phyloP scores from a whole-genome alignment of 352 stramenopile species.

The Pythium phragmiticola region DNA sequence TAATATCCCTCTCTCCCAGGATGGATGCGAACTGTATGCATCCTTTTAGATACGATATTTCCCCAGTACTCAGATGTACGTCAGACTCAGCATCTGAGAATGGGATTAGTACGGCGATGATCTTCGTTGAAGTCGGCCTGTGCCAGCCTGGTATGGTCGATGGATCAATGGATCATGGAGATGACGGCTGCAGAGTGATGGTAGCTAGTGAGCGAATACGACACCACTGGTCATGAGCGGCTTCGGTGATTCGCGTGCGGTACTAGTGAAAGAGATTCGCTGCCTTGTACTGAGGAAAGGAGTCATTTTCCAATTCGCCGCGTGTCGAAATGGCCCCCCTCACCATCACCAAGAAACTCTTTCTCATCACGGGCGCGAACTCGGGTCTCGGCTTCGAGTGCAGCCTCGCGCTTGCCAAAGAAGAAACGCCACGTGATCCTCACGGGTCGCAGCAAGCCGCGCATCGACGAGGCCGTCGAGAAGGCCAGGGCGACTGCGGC shows the following conservation, averaged over 20 bases:
- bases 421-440: conserved; percentile 30
- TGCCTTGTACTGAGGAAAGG: no score
- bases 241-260: no score
- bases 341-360: conserved; percentile 20
- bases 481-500: conserved; percentile 7
- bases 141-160: no score
- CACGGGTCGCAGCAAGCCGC: conserved; percentile 28
- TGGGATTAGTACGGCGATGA: not conserved
- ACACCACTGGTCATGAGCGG: no score
- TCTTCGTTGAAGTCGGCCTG: not conserved
- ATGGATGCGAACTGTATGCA: no score
- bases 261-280: no score
- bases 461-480: conserved; percentile 24
- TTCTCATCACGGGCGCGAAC: conserved; percentile 39
- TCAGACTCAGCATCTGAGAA: no score
- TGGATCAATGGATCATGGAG: no score
- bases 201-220: no score
- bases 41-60: no score
- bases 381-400: conserved; percentile 34
- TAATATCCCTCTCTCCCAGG: not conserved
- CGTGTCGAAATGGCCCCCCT: not conserved
- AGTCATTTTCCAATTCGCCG: not conserved
- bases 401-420: conserved; percentile 27
- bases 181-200: no score
- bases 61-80: no score